Evolutionary conservation across 2,329 filamentous ascomycete species (phyloP).

Genomic region (Didymellaceae sp.): DNA sequence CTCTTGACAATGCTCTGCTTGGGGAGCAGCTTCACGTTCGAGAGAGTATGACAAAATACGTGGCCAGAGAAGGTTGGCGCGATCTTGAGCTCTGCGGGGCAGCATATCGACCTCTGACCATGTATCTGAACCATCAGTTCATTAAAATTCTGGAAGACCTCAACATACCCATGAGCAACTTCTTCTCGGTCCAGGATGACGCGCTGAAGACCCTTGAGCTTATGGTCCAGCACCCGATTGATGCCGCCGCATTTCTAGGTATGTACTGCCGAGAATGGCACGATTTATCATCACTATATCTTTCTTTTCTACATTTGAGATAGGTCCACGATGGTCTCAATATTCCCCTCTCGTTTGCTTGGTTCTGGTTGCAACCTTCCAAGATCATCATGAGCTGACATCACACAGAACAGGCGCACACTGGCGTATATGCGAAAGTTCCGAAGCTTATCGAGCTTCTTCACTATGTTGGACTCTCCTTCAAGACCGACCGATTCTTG

Average conservation of each 20-base stretch:
- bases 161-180: conserved; percentile 63
- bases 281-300: too few species aligned
- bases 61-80: conserved; percentile 50
- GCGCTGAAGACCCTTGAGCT: conserved; percentile 66
- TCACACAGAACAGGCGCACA: conserved; percentile 57
- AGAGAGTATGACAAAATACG: conserved; percentile 81
- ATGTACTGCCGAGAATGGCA: too few species aligned
- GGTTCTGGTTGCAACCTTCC: too few species aligned
- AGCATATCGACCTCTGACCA: conserved; percentile 68
- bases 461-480: conserved; percentile 65
- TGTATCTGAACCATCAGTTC: conserved; percentile 78
- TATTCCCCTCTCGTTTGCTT: too few species aligned
- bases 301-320: too few species aligned
- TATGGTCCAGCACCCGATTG: conserved; percentile 64
- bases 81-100: conserved; percentile 76
- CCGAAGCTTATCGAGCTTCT: conserved; percentile 68
- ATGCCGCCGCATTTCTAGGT: conserved; percentile 69
- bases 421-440: conserved; percentile 67
- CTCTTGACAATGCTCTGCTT: conserved; percentile 66
- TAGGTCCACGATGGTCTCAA: too few species aligned
- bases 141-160: conserved; percentile 90
- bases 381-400: neutral
- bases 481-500: conserved; percentile 72
- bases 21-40: conserved; percentile 68
- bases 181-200: conserved; percentile 68